phyloP scores from a whole-genome alignment of 164 flowering plant species.

The Stephania yunnanensis region DNA sequence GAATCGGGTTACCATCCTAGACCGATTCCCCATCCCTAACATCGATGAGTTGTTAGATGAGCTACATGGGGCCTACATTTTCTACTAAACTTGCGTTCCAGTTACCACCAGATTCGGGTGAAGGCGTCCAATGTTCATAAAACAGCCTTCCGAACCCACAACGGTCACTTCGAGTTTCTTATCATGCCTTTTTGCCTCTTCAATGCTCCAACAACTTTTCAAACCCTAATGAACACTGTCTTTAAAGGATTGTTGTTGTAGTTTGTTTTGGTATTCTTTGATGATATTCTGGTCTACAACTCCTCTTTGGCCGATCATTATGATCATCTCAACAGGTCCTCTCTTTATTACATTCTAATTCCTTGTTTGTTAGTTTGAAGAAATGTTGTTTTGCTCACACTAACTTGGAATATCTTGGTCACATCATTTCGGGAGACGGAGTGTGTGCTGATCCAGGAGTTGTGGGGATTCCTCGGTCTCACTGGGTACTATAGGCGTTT shows the following conservation, averaged over 20 bases:
- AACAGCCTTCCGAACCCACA: neutral
- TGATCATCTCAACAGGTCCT: neutral
- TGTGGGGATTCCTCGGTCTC: too few relatives aligned
- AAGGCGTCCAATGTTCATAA: neutral
- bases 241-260: neutral
- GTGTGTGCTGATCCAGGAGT: too few relatives aligned
- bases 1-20: too few relatives aligned
- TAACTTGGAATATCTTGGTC: too few relatives aligned
- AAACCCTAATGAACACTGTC: neutral
- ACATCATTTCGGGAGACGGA: too few relatives aligned
- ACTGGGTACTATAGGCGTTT: too few relatives aligned
- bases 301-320: neutral
- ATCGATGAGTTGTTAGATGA: neutral
- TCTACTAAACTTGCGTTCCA: neutral
- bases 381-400: too few relatives aligned
- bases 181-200: neutral
- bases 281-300: constrained; percentile 1
- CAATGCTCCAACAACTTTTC: neutral
- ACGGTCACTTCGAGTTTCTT: too few relatives aligned
- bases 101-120: constrained; percentile 4
- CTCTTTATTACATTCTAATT: too few relatives aligned
- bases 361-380: too few relatives aligned
- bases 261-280: neutral
- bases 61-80: neutral
- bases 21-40: too few relatives aligned